Conservation (phyloP, 164 flowering plant species). For the Nelumbo lutea region DNA sequence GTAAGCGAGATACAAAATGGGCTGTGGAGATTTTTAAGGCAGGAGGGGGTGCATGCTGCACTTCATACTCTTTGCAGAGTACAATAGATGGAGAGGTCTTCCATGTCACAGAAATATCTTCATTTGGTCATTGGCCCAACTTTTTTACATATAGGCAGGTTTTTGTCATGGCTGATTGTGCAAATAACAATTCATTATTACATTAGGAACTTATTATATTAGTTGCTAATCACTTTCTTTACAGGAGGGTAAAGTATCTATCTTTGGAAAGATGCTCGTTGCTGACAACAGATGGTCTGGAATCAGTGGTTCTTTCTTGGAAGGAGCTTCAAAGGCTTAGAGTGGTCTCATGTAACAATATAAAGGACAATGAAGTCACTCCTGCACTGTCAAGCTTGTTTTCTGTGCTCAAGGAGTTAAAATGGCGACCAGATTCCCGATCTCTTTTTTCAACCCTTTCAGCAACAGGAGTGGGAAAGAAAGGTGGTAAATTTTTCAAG, state of each 20-base stretch:
- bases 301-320: constrained; percentile 69
- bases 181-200: neutral
- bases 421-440: constrained; percentile 82
- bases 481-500: constrained; percentile 69
- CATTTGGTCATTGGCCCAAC: neutral
- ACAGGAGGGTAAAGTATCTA: constrained; percentile 70
- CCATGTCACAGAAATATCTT: neutral
- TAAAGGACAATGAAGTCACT: constrained; percentile 67
- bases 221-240: constrained; percentile 7
- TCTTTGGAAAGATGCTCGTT: constrained; percentile 84
- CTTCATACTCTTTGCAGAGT: no score
- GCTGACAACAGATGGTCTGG: constrained; percentile 76
- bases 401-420: constrained; percentile 69
- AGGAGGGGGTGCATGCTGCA: no score
- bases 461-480: constrained; percentile 63
- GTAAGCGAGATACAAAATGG: no score
- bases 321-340: constrained; percentile 72
- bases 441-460: constrained; percentile 58
- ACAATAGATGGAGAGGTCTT: neutral
- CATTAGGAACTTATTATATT: constrained; percentile 1
- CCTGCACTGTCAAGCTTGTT: constrained; percentile 66
- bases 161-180: neutral
- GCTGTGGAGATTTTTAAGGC: no score
- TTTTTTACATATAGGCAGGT: neutral
- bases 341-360: constrained; percentile 77